A percentile compares a stretch with the other conserved stretches of the same genome.
Evolutionary conservation across 768 basidiomycete genomes (phyloP).

Genomic region (Tulasnella sp.): DNA sequence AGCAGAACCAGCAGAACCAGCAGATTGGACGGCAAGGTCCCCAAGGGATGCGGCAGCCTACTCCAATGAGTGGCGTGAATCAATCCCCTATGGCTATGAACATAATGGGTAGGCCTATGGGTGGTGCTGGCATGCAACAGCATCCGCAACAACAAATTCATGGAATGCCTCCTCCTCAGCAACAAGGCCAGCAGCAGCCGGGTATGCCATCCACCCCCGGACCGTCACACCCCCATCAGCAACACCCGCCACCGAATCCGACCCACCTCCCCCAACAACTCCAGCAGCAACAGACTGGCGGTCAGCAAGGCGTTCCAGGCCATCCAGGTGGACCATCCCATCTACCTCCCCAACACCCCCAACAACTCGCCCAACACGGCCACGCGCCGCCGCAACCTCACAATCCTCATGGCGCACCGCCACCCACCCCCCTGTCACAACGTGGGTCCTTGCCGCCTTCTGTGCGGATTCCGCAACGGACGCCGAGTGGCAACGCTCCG

Average conservation of each 20-base stretch:
- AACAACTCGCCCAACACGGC: neutral
- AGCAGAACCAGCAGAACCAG: neutral
- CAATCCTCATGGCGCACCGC: neutral
- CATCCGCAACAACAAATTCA: neutral
- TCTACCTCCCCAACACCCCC: neutral
- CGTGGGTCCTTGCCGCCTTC: neutral
- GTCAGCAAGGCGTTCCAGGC: neutral
- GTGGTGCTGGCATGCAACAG: neutral
- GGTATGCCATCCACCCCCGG: neutral
- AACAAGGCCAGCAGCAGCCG: neutral
- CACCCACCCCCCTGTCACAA: neutral
- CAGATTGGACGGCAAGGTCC: neutral
- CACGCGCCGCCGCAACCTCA: neutral
- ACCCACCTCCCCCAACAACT: neutral
- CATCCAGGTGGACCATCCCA: neutral
- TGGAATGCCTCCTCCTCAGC: neutral
- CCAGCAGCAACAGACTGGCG: neutral
- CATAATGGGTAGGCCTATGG: neutral
- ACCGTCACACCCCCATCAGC: too few species aligned
- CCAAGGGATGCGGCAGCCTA: neutral
- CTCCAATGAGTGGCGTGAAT: neutral
- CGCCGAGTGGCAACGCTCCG: neutral
- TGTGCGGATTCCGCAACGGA: neutral
- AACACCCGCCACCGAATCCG: neutral
- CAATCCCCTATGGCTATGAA: neutral